phyloP scores from a whole-genome alignment of 169 alveolate genomes.

The Plasmodium berghei region DNA sequence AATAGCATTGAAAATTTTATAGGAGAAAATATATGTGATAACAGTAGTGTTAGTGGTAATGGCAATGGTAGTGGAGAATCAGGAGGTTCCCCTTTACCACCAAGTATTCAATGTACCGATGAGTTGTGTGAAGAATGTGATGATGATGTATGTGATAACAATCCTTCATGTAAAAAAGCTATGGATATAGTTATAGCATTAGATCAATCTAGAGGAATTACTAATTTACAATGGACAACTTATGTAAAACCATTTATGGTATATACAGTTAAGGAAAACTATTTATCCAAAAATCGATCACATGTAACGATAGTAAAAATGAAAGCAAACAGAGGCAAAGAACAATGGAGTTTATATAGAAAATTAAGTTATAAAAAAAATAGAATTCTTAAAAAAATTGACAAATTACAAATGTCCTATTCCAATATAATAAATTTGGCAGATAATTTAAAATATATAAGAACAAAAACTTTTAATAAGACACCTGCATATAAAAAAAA shows the following conservation, averaged over 20 bases:
- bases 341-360: conserved; percentile 27
- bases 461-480: conserved; percentile 18
- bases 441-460: conserved; percentile 31
- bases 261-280: conserved; percentile 38
- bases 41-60: neutral
- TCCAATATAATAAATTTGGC: conserved; percentile 35
- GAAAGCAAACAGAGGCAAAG: conserved; percentile 13
- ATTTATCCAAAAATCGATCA: conserved; percentile 46
- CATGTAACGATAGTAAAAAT: conserved; percentile 62
- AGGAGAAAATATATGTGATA: conserved; percentile 22
- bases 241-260: conserved; percentile 45
- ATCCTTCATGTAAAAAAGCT: conserved; percentile 46
- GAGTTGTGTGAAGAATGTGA: conserved; percentile 52
- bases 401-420: conserved; percentile 10
- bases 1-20: conserved; percentile 13
- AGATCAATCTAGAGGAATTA: conserved; percentile 63
- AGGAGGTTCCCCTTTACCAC: conserved; percentile 5
- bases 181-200: conserved; percentile 56
- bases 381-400: conserved; percentile 33
- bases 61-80: neutral
- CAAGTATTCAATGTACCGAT: conserved; percentile 34
- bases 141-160: conserved; percentile 57
- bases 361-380: conserved; percentile 49
- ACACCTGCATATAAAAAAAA: conserved; percentile 3
- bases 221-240: conserved; percentile 44